phyloP scores from a whole-genome alignment of 2,329 filamentous ascomycete genomes.

The Nemania sp. region DNA sequence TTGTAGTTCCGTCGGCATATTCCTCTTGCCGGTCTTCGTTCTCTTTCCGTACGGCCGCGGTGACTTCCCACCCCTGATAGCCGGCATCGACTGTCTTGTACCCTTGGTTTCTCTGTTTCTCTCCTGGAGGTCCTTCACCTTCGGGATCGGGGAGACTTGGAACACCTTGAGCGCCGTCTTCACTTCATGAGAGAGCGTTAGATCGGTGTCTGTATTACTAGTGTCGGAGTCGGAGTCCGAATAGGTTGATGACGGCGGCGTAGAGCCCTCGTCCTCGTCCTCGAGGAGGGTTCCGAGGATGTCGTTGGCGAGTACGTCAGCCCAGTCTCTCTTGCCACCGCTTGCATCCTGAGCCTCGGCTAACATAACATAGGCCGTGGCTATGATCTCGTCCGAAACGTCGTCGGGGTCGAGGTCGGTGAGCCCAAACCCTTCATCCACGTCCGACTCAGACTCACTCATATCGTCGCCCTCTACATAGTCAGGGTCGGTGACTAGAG shows the following conservation, averaged over 20 bases:
- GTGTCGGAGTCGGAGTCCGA: neutral
- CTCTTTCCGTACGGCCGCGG: too few relatives aligned
- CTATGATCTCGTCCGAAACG: constrained; percentile 26
- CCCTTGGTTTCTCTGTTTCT: neutral
- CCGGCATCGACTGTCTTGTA: too few relatives aligned
- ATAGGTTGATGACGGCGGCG: neutral
- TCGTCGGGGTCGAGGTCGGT: constrained; percentile 22
- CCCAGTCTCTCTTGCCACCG: constrained; percentile 8
- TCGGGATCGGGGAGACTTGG: neutral
- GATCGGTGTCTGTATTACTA: neutral
- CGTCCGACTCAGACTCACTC: constrained; percentile 12
- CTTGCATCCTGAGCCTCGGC: neutral
- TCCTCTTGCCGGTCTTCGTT: neutral
- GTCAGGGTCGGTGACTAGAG: neutral
- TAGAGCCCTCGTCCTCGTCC: neutral
- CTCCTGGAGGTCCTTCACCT: neutral
- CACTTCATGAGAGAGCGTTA: neutral
- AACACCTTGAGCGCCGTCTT: neutral
- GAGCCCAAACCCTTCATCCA: constrained; percentile 11
- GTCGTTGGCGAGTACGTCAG: constrained; percentile 13
- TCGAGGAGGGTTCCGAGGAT: neutral
- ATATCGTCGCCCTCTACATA: neutral
- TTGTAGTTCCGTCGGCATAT: neutral
- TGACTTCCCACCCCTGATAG: too few relatives aligned
- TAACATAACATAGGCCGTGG: constrained; percentile 23